phyloP scores from a whole-genome alignment of 2,329 filamentous ascomycete genomes.

The Pseudogymnoascus sp. region DNA sequence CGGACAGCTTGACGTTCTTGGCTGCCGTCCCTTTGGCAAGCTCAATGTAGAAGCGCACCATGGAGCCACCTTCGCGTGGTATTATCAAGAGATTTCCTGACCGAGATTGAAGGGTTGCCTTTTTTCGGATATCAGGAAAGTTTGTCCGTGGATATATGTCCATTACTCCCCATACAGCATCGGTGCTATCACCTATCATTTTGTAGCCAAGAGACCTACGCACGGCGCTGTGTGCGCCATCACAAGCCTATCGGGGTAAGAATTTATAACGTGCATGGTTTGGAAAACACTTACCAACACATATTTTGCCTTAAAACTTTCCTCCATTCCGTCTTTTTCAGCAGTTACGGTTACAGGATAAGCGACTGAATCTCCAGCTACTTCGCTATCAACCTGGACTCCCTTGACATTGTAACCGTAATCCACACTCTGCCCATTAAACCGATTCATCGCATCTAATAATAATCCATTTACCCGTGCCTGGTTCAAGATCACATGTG shows the following conservation, averaged over 20 bases:
- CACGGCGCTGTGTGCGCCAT: conserved; percentile 42
- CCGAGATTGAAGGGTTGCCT: conserved; percentile 45
- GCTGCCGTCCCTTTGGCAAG: conserved; percentile 44
- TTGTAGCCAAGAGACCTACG: conserved; percentile 42
- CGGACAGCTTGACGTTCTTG: conserved; percentile 44
- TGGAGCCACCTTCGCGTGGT: conserved; percentile 47
- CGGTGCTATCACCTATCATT: conserved; percentile 52
- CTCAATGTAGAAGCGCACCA: conserved; percentile 57
- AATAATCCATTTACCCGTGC: conserved; percentile 47
- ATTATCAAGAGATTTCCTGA: conserved; percentile 53
- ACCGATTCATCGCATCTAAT: conserved; percentile 41
- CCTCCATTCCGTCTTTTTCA: conserved; percentile 33
- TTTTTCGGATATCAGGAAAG: conserved; percentile 56
- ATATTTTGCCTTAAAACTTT: conserved; percentile 42
- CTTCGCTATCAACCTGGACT: conserved; percentile 39
- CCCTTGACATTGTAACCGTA: conserved; percentile 38
- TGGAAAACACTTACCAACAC: conserved; percentile 36
- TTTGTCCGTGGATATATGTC: conserved; percentile 44
- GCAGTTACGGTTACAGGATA: conserved; percentile 31
- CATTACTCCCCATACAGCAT: conserved; percentile 51
- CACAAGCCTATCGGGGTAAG: conserved; percentile 25
- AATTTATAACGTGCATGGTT: conserved; percentile 19
- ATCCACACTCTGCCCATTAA: conserved; percentile 37
- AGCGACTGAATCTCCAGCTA: not conserved
- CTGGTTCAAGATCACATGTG: conserved; percentile 53